Evolutionary conservation across 495 filamentous ascomycete genomes (phyloP).

Genomic region (Hypoxylon perforatum): DNA sequence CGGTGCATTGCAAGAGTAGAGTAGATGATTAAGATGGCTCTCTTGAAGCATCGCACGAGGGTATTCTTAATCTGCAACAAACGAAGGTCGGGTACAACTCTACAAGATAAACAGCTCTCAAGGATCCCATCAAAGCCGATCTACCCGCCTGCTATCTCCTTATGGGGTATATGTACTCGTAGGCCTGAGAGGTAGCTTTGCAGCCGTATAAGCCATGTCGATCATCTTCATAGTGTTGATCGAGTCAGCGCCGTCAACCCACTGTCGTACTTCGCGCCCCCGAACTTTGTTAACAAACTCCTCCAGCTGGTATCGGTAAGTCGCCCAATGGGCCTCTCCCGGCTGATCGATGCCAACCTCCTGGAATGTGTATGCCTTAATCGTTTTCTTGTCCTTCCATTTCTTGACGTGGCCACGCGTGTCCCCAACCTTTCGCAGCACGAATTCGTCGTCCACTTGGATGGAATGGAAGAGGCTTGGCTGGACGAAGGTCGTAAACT

Average conservation of each 20-base stretch:
- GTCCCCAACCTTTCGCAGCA: constrained; percentile 47
- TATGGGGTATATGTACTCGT: constrained; percentile 46
- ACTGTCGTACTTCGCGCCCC: constrained; percentile 57
- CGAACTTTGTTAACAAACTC: constrained; percentile 67
- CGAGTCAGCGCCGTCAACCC: constrained; percentile 63
- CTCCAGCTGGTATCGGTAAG: constrained; percentile 65
- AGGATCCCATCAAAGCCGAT: neutral
- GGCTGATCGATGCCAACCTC: constrained; percentile 46
- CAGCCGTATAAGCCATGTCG: constrained; percentile 63
- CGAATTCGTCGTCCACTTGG: constrained; percentile 57
- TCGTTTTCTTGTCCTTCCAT: constrained; percentile 55
- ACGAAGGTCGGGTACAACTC: too few relatives aligned
- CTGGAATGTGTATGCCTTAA: constrained; percentile 61
- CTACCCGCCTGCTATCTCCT: neutral
- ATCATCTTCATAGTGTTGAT: constrained; percentile 64
- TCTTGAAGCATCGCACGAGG: too few relatives aligned
- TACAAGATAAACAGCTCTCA: neutral
- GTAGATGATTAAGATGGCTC: too few relatives aligned
- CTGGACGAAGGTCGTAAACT: constrained; percentile 54
- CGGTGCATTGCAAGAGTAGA: too few relatives aligned
- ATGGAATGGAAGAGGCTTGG: constrained; percentile 62
- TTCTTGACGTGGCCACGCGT: constrained; percentile 45
- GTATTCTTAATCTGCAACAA: too few relatives aligned
- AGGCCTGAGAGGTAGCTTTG: constrained; percentile 56
- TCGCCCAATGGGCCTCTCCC: constrained; percentile 61